phyloP scores from a whole-genome alignment of 176 grass and related monocot species.

The Triticum timopheevii region DNA sequence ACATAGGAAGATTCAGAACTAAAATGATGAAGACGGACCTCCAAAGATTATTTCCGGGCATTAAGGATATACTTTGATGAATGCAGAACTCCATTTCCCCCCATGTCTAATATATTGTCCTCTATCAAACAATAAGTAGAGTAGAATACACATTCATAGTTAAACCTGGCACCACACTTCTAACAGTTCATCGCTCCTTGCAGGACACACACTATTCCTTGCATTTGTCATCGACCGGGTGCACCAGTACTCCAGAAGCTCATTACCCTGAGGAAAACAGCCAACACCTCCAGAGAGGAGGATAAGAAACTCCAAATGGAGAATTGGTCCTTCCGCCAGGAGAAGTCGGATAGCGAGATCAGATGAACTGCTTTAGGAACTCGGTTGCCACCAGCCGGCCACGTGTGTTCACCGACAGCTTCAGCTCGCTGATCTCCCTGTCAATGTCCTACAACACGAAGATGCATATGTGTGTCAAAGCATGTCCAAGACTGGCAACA shows the following conservation, averaged over 20 bases:
- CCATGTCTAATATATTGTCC: neutral
- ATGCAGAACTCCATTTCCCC: neutral
- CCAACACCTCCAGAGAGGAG: constrained; percentile 63
- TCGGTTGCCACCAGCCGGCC: constrained; percentile 88
- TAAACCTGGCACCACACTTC: neutral
- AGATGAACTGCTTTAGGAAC: constrained; percentile 96
- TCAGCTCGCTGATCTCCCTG: constrained; percentile 92
- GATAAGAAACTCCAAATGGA: constrained; percentile 66
- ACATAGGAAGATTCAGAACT: neutral
- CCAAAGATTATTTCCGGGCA: neutral
- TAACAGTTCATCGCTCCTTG: constrained; percentile 15
- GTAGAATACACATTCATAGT: neutral
- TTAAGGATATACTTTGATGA: neutral
- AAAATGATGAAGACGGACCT: neutral
- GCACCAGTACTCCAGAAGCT: constrained; percentile 78
- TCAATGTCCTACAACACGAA: constrained; percentile 66
- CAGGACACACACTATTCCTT: constrained; percentile 76
- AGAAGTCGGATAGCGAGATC: constrained; percentile 25
- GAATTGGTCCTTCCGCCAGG: constrained; percentile 30
- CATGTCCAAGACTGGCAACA: no score
- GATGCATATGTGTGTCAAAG: neutral
- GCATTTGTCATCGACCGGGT: constrained; percentile 69
- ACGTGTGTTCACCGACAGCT: constrained; percentile 91
- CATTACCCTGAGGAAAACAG: constrained; percentile 47
- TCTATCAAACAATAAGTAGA: neutral